These are phyloP conservation scores for Phialophora tarda DNA, from an alignment of 2,329 filamentous ascomycete species.

Conservation along the genomic window DNA sequence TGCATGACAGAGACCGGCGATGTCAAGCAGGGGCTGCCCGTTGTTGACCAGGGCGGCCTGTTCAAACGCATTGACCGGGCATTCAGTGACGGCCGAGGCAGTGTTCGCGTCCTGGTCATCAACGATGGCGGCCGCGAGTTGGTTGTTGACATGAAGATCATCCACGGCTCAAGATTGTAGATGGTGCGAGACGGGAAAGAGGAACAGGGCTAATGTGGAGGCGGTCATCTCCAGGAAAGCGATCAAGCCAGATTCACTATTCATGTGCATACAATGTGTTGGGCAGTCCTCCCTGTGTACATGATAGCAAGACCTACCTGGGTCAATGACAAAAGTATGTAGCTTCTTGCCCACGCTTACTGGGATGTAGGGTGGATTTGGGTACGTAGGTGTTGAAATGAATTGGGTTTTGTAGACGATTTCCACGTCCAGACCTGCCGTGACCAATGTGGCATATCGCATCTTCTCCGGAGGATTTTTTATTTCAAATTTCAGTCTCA, in stretches of 20 bases:
- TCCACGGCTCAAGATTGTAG: constrained; percentile 76
- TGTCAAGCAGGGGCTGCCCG: constrained; percentile 94
- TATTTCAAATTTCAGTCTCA: too few species aligned
- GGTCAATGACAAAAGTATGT: constrained; percentile 7
- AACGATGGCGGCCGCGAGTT: constrained; percentile 91
- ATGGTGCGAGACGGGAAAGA: background rate
- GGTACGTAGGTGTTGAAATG: constrained; percentile 10
- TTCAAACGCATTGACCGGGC: constrained; percentile 78
- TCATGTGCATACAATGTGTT: constrained; percentile 6
- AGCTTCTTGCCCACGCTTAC: constrained; percentile 4
- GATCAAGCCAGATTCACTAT: background rate
- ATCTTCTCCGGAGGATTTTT: too few species aligned
- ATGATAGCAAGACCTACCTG: constrained; percentile 10
- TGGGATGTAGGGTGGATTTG: background rate
- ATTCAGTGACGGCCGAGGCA: constrained; percentile 91
- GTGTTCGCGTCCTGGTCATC: constrained; percentile 93
- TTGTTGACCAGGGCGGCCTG: constrained; percentile 94
- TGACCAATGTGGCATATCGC: too few species aligned
- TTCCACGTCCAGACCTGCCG: too few species aligned
- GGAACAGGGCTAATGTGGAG: constrained; percentile 2
- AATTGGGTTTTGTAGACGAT: background rate
- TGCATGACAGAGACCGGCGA: constrained; percentile 99
- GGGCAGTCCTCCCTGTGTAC: constrained; percentile 3
- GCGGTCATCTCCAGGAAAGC: background rate
- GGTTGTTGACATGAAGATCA: constrained; percentile 98